Evolutionary conservation across 495 filamentous ascomycete genomes (phyloP).

Genomic region (Neurospora sp.): DNA sequence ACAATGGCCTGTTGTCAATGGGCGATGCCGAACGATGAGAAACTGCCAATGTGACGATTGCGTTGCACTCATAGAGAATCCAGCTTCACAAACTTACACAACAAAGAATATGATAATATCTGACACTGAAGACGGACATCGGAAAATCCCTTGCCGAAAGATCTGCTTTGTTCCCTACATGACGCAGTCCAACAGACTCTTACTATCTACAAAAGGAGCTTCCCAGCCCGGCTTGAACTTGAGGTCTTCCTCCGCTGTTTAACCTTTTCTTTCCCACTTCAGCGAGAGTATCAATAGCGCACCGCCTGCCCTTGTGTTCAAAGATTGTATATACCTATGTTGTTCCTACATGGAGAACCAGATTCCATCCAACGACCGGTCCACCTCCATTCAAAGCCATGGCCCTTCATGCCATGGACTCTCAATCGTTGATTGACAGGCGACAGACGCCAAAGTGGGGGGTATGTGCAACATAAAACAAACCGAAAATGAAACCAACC

Average conservation of each 20-base stretch:
- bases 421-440: slow-evolving; percentile 4
- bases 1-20: neutral
- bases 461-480: slow-evolving; percentile 15
- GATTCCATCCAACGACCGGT: slow-evolving; percentile 6
- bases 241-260: neutral
- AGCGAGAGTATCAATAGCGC: neutral
- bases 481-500: slow-evolving; percentile 7
- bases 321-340: slow-evolving; percentile 7
- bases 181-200: neutral
- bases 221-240: neutral
- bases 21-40: neutral
- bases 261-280: neutral
- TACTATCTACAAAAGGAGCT: neutral
- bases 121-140: neutral
- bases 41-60: neutral
- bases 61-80: neutral
- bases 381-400: slow-evolving; percentile 5
- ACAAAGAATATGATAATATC: neutral
- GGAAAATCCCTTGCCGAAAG: neutral
- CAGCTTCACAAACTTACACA: neutral
- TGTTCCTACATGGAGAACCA: slow-evolving; percentile 4
- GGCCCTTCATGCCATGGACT: neutral
- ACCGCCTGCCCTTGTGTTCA: neutral
- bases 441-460: slow-evolving; percentile 8
- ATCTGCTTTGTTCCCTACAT: neutral